Base-by-base conservation (phyloP, 1,139 yeast species). In the Taiozyma sp. region DNA sequence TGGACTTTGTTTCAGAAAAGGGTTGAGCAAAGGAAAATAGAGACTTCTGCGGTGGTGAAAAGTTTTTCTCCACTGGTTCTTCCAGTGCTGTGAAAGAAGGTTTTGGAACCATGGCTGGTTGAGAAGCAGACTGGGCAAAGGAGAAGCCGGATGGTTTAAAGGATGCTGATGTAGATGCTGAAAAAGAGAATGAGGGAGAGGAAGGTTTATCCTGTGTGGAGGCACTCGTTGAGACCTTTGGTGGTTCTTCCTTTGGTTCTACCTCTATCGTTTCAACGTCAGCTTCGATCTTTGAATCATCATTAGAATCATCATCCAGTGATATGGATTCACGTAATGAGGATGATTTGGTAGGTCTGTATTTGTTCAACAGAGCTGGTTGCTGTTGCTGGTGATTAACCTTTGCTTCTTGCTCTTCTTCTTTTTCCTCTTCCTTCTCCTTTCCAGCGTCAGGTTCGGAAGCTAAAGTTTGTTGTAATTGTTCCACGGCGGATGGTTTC, bases 331-430 rank as follows among this genome's bases (percentile, higher is more conserved):
- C 67, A 16, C 73, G 62, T 45, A 70, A 51, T 1, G 73, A 68
- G 0, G 73, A 70, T 2, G 74, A 68, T 49, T 65, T 67, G 9
- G 52, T 53, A 7, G 74, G 74, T 53, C 68, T 68, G 48, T 69
- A 67, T 48, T 62, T 65, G 46, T 61, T 60, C 14, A 51, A 9
- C 8, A 38, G 9, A 9, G 12, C 8, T n/a, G 47, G 16, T 28
- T 48, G 51, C 19, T 28, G 51, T 23, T 28, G 46, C 5, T 40
- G 10, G 27, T 5, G 6, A 16, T 39, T 19, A 32, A 10, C 29
- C 29, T 32, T 12, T 42, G 19, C 23, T 23, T 42, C 12, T 28
- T 4, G 30, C 5, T 46, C 36, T 19, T 44, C 10, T 14, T 46
- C 36, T 19, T 44, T 13, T 10, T 44, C 49, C 16, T 50, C 51